Conservation (phyloP, 1,139 yeast species). For the Hyphopichia wangnamkhiaoensis region DNA sequence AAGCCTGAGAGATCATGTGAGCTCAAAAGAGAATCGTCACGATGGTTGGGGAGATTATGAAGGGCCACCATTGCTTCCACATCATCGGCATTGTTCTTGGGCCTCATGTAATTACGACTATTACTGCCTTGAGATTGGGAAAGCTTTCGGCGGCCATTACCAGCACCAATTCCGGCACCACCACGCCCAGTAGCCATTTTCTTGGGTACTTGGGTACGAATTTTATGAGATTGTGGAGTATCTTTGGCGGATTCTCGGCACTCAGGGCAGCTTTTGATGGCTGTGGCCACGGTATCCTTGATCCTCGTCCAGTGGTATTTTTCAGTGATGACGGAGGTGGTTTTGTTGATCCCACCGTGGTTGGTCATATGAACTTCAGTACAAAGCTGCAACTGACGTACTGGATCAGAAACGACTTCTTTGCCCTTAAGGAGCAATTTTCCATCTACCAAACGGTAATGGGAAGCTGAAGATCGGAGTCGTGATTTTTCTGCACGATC, state of each 20-base stretch:
- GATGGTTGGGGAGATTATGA: constrained; percentile 30
- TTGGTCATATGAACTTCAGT: constrained; percentile 65
- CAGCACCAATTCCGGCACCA: constrained; percentile 4
- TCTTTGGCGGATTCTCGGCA: constrained; percentile 56
- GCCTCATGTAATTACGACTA: not conserved
- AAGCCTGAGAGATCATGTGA: constrained; percentile 43
- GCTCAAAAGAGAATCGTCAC: constrained; percentile 28
- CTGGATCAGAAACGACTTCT: constrained; percentile 79
- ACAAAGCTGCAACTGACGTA: constrained; percentile 72
- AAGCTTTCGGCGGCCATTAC: not conserved
- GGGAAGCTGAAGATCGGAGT: constrained; percentile 77
- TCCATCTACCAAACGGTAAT: constrained; percentile 70
- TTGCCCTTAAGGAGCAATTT: constrained; percentile 74
- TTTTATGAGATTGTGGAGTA: constrained; percentile 23
- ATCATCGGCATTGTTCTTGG: constrained; percentile 23
- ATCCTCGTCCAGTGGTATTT: constrained; percentile 90
- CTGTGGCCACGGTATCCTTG: constrained; percentile 82
- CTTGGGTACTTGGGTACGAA: constrained; percentile 24
- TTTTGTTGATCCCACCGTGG: constrained; percentile 90
- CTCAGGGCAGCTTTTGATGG: constrained; percentile 72
- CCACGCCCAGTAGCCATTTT: constrained; percentile 15
- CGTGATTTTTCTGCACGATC: constrained; percentile 84
- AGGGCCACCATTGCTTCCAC: constrained; percentile 40
- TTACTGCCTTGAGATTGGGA: not conserved
- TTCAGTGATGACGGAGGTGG: constrained; percentile 76